Base-by-base conservation (phyloP, 2,329 filamentous ascomycete species). In the Ophioceras dolichostomum region DNA sequence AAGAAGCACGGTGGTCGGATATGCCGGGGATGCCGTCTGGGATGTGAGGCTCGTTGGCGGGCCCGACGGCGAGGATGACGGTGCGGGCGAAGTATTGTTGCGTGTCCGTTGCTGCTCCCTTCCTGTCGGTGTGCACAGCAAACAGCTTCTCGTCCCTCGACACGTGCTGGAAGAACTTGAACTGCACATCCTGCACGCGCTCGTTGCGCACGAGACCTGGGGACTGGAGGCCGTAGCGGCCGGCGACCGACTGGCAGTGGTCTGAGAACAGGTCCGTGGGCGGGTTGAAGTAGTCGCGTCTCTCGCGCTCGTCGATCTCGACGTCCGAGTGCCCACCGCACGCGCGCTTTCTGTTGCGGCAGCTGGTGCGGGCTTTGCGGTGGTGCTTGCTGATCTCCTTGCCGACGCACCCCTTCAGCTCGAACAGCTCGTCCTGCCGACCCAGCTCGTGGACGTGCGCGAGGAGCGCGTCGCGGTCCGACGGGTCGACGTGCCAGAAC, bases 401-500 rank as follows among this genome's bases (percentile, higher is more conserved):
- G 0, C 84, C 83, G 0, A 87, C 83, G 43, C 83, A 86, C 3
- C 79, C 78, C 1, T 68, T 61, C 34, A 89, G 79, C 56, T 88
- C 80, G 33, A 71, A 63, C 8, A 87, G 56, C 48, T 89, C 81
- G 5, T 59, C 56, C 40, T 76, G 68, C n/a, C 76, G 59, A 0
- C 68, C 67, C 14, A 69, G 62, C 39, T 71, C 66, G 47, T 82
- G 76, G 0, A 80, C 70, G 55, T 79, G 83, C 1, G 76, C 78
- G 17, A 88, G 59, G 47, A 89, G 59, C 0, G 78, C 78, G 58
- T 89, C 83, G 2, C 82, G 66, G 54, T 89, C 83, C 1, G 71
- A 65, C 0, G 83, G 83, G 49, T 89, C 83, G 12, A 84, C 67
- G 50, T 91, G 83, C 61, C 86, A 89, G 49, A 88, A 82, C 79